A percentile compares a stretch with the other conserved stretches of the same genome.
Conservation (phyloP, 2,329 filamentous ascomycete genomes). For the Podosphaera leucotricha region DNA sequence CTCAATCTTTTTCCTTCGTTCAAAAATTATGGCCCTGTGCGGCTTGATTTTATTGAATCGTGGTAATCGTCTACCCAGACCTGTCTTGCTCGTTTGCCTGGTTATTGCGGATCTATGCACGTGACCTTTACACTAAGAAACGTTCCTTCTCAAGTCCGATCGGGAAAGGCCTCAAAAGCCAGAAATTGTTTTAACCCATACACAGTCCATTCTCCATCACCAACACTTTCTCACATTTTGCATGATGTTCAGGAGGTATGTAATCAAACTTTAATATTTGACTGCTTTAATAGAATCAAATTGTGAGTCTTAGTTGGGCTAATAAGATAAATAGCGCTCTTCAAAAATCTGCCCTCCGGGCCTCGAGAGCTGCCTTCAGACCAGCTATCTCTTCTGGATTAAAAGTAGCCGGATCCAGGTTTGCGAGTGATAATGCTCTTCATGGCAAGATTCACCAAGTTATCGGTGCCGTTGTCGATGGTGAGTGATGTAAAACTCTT, state of each 20-base stretch:
- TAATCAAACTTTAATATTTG: constrained; percentile 10
- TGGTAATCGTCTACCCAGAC: not conserved
- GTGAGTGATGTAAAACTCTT: constrained; percentile 33
- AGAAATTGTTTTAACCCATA: constrained; percentile 9
- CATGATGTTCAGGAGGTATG: constrained; percentile 71
- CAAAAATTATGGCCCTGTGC: no score
- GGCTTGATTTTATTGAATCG: no score
- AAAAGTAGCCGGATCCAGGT: constrained; percentile 24
- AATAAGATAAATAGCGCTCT: constrained; percentile 30
- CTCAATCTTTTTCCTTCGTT: no score
- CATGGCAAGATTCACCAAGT: constrained; percentile 56
- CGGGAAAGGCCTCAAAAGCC: constrained; percentile 12
- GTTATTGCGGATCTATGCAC: not conserved
- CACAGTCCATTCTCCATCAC: constrained; percentile 31
- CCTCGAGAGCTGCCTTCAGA: constrained; percentile 33
- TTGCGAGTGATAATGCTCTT: constrained; percentile 33
- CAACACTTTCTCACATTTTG: constrained; percentile 42
- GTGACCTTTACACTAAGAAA: not conserved
- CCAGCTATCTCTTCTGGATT: constrained; percentile 31
- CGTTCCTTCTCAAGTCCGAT: constrained; percentile 18
- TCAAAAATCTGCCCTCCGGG: constrained; percentile 37
- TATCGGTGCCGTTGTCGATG: constrained; percentile 97
- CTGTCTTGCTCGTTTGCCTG: not conserved
- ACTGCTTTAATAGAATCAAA: constrained; percentile 5
- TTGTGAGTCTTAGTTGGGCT: constrained; percentile 25